Evolutionary conservation across 257 asterid species (phyloP).

Genomic region (Lycium ferocissimum): DNA sequence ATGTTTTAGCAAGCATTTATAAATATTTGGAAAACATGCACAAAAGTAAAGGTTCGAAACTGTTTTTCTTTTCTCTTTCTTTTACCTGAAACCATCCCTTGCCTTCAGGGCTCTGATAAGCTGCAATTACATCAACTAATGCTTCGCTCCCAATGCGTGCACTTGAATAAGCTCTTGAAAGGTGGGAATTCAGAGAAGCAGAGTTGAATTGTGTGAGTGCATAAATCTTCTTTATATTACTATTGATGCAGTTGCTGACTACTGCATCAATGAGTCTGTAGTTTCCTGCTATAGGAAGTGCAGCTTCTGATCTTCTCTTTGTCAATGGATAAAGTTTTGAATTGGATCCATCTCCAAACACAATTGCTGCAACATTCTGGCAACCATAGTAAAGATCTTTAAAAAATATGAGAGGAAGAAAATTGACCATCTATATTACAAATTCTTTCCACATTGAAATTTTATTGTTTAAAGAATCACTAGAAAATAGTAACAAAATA

Average conservation of each 20-base stretch:
- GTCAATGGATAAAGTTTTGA: conserved; percentile 78
- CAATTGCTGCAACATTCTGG: conserved; percentile 95
- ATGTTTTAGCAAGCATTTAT: neutral
- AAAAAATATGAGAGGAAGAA: conserved; percentile 16
- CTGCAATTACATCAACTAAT: conserved; percentile 83
- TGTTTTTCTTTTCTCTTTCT: neutral
- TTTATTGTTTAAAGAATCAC: neutral
- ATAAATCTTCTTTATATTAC: conserved; percentile 75
- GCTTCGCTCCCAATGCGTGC: conserved; percentile 63
- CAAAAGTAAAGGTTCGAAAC: neutral
- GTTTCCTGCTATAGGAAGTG: conserved; percentile 88
- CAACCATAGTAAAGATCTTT: conserved; percentile 40
- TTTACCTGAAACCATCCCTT: conserved; percentile 81
- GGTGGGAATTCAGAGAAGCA: conserved; percentile 87
- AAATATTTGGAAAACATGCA: neutral
- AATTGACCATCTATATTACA: neutral
- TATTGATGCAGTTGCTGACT: conserved; percentile 91
- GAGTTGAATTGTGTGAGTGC: conserved; percentile 92
- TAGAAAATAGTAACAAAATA: neutral
- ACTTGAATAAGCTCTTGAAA: conserved; percentile 77
- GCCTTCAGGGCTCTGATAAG: conserved; percentile 80
- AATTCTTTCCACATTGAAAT: neutral
- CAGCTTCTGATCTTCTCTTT: conserved; percentile 79
- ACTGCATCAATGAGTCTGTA: conserved; percentile 83
- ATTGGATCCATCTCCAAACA: conserved; percentile 81